Evolutionary conservation across 2,329 filamentous ascomycete species (phyloP), one percentile per base, ranked within the genome.

Genomic region (Fusarium armeniacum): DNA sequence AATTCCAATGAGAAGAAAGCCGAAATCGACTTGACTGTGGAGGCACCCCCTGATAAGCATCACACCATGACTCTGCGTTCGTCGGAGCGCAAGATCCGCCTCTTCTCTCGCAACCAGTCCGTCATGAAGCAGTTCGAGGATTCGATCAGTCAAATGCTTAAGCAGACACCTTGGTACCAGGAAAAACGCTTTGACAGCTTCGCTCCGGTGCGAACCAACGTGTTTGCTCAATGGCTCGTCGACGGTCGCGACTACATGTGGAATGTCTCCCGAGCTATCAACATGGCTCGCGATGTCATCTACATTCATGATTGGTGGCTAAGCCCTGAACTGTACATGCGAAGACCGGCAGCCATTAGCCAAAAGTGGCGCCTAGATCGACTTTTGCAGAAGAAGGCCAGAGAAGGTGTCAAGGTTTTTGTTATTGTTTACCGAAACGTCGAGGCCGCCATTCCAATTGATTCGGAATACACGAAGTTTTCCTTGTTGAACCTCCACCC

Each of bases 301-400:
- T 98, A 98, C 80, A 98, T 99, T 67, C 96, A 99, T 78, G 96
- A 98, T 79, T 99, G 96, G 96, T 99, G 96, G 96, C 83, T 99
- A 41, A 98, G 93, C 73, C 96, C 96, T 1, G 95, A 99, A 80
- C 83, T 99, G 45, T 99, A 99, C 82, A 91, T 98, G 90, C 89
- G 96, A 64, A 88, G 96, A 61, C 96, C 96, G 55, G 92, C 96
- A 26, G 94, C 93, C 46, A 98, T 98, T 80, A 98, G 94, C 77
- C 95, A 98, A 78, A 98, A 98, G 80, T 99, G 96, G 96, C 90
- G 96, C 55, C 86, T 99, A 10, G 96, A 99, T 80, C 88, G 96
- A 75, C 85, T 99, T 13, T 85, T 99, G n/a, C 93, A 97, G 78
- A 90, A 90, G 71, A 99, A 98, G 79, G 96, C 96, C 1, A 88